These are phyloP conservation scores for Dactylorhiza incarnata DNA, from an alignment of 106 monocot species.

Conservation along the genomic window DNA sequence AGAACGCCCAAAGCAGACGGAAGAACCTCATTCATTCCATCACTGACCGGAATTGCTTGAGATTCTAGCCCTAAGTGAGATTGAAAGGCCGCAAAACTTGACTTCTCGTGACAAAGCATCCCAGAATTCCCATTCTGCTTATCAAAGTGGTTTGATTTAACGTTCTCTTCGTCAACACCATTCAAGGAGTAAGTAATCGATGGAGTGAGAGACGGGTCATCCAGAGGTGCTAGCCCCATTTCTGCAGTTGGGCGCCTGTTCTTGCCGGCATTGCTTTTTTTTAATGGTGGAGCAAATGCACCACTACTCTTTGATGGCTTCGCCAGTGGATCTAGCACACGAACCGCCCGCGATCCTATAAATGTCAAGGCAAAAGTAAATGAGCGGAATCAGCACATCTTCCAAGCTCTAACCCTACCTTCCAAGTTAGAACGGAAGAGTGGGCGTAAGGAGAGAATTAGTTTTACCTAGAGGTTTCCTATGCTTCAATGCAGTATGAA, in stretches of 20 bases:
- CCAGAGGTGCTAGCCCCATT: slow-evolving; percentile 1
- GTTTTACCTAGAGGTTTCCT: slow-evolving; percentile 38
- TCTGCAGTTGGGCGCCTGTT: slow-evolving; percentile 10
- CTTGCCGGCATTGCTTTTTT: slow-evolving; percentile 7
- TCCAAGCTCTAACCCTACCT: neutral
- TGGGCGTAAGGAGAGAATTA: neutral
- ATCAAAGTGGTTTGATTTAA: slow-evolving; percentile 6
- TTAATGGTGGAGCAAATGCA: slow-evolving; percentile 10
- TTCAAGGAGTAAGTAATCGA: slow-evolving; percentile 28
- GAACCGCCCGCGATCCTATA: slow-evolving; percentile 46
- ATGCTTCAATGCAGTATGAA: slow-evolving; percentile 56
- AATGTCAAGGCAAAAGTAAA: neutral
- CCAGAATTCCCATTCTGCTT: slow-evolving; percentile 5
- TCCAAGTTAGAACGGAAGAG: neutral
- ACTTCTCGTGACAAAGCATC: slow-evolving; percentile 7
- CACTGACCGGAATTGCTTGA: neutral
- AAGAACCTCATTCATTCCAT: slow-evolving; percentile 24
- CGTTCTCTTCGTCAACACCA: slow-evolving; percentile 12
- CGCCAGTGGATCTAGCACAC: slow-evolving; percentile 34
- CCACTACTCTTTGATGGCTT: slow-evolving; percentile 11
- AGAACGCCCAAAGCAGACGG: slow-evolving; percentile 9
- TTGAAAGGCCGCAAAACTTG: slow-evolving; percentile 6
- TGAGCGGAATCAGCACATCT: neutral
- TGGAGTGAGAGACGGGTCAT: slow-evolving; percentile 27
- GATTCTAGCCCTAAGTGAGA: slow-evolving; percentile 8